Evolutionary conservation across 2,329 filamentous ascomycete genomes (phyloP), one percentile per base, ranked within the genome.

Genomic region (Colletotrichum lindemuthianum): DNA sequence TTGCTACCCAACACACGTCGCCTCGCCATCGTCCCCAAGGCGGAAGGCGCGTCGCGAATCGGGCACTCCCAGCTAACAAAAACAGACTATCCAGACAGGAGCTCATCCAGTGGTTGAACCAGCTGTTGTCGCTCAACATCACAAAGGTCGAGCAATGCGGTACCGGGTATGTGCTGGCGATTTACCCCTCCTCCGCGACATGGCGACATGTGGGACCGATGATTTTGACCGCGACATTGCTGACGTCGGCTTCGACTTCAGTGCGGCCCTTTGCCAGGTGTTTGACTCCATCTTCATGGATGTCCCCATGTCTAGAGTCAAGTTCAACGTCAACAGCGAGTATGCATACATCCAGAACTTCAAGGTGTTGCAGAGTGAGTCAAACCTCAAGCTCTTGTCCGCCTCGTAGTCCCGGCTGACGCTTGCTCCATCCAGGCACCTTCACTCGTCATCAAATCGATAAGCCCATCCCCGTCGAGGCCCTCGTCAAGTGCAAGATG

Each of bases 91-190:
- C 64, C 73, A 98, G 96, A 85, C 96, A 99, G 82, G 96, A 99
- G 84, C 88, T 99, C 72, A 86, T 99, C 72, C 87, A 90, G 82
- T 99, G 96, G 96, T 85, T 98, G 71, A 99, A 99, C 86, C 95
- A 92, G 86, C 91, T 99, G 68, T 89, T 99, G 55, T 93, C 97
- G 83, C 90, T 99, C 75, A 99, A 98, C 83, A 89, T 99, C 74
- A 98, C 92, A 74, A 98, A 97, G 82, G 93, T 99, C 77, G 96
- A 99, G 84, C 96, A 99, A 86, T 98, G 95, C 79, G 96, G 96
- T 78, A 98, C 95, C 75, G 96, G 95, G 95, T 98, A 89, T 73
- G 83, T 78, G 68, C 63, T 44, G 67, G 70, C 70, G 74, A 69
- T 71, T 72, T 85, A 71, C 71, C 68, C 70, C 69, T 71, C 73